Percentiles rank a stretch among this genome's conserved stretches.
Conservation (phyloP, 805 yeast genomes). For the Suhomyces pyralidae region DNA sequence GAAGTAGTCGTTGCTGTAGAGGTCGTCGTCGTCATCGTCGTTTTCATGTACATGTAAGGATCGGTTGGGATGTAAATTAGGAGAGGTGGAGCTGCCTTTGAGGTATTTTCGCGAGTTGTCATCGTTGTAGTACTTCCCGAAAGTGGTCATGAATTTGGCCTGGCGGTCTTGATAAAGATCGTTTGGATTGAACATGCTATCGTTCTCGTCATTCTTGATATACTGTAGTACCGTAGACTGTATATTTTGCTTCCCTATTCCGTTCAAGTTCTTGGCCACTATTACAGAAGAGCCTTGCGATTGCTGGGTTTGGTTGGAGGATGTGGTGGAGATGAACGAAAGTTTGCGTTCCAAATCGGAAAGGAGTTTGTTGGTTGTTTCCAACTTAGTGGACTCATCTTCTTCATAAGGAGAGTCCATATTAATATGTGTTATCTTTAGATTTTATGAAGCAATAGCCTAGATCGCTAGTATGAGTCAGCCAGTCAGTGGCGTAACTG, state of each 20-base stretch:
- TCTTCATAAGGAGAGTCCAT: neutral
- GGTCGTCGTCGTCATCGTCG: conserved; percentile 8
- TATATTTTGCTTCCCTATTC: conserved; percentile 25
- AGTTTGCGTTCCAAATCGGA: conserved; percentile 36
- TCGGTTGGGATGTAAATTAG: conserved; percentile 6
- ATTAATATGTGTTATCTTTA: neutral
- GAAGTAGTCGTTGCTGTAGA: neutral
- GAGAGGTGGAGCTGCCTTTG: neutral
- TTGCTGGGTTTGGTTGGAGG: conserved; percentile 26
- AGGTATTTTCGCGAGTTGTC: conserved; percentile 6
- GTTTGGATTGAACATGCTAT: conserved; percentile 36
- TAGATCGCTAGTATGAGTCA: neutral
- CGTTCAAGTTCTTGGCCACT: conserved; percentile 14
- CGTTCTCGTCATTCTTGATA: conserved; percentile 22
- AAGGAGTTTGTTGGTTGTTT: conserved; percentile 25
- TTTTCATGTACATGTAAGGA: conserved; percentile 8
- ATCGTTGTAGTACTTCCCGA: conserved; percentile 25
- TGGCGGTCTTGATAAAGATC: conserved; percentile 38
- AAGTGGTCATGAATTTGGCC: conserved; percentile 27
- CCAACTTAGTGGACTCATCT: conserved; percentile 13
- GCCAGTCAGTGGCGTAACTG: neutral
- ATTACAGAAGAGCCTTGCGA: conserved; percentile 15
- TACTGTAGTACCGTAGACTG: conserved; percentile 35
- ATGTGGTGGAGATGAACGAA: conserved; percentile 26
- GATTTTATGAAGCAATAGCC: neutral